These are phyloP conservation scores for Polysphondylium violaceum DNA, from an alignment of 78 protist genomes.

Conservation along the genomic window DNA sequence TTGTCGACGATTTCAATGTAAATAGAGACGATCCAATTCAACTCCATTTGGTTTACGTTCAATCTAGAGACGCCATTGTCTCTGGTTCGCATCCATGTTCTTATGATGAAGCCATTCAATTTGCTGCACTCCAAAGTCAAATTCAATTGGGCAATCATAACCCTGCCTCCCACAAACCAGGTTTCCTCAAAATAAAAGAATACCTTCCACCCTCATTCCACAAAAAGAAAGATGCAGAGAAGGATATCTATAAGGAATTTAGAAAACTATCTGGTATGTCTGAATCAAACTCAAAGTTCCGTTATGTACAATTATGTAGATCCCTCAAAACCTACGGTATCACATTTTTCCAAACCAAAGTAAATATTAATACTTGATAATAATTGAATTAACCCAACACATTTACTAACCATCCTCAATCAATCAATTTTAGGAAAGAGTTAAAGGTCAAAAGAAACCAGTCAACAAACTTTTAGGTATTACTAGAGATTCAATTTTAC, in stretches of 20 bases:
- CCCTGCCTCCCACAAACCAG: slow-evolving; percentile 72
- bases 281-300: slow-evolving; percentile 86
- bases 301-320: slow-evolving; percentile 89
- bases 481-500: slow-evolving; percentile 87
- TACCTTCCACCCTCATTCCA: slow-evolving; percentile 80
- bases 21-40: slow-evolving; percentile 81
- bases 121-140: slow-evolving; percentile 89
- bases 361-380: not conserved
- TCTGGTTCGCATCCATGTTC: slow-evolving; percentile 87
- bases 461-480: slow-evolving; percentile 85
- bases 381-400: not conserved
- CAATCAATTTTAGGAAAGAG: slow-evolving; percentile 21
- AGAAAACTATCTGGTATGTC: slow-evolving; percentile 84
- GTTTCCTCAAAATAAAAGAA: slow-evolving; percentile 71
- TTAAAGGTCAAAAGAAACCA: slow-evolving; percentile 81
- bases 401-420: not conserved
- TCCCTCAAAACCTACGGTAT: slow-evolving; percentile 92
- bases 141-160: slow-evolving; percentile 84
- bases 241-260: slow-evolving; percentile 83
- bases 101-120: slow-evolving; percentile 85
- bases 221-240: slow-evolving; percentile 83
- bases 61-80: slow-evolving; percentile 87
- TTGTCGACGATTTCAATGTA: slow-evolving; percentile 78
- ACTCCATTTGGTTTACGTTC: slow-evolving; percentile 77
- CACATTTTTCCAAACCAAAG: slow-evolving; percentile 87